A percentile compares a stretch with the other conserved stretches of the same genome.
phyloP scores from a whole-genome alignment of 2,329 filamentous ascomycete genomes.

The Fusarium subglutinans region DNA sequence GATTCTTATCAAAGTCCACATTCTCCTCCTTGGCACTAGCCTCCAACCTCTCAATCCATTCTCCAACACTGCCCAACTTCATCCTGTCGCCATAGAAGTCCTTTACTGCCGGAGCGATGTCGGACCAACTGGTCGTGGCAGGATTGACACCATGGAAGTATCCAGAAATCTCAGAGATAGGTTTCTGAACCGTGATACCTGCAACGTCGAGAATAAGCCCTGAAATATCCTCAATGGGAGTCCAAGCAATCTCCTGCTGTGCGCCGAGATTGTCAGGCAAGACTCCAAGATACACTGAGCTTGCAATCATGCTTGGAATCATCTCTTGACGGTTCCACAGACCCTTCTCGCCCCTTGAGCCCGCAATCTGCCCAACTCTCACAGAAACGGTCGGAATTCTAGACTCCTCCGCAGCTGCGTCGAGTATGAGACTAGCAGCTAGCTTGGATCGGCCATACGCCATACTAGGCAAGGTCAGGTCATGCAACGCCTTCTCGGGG shows the following conservation, averaged over 20 bases:
- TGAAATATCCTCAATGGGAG: background rate
- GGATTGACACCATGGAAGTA: conserved; percentile 15
- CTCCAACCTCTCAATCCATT: background rate
- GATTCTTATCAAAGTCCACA: background rate
- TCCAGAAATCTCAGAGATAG: background rate
- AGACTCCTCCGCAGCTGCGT: background rate
- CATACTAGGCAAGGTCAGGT: background rate
- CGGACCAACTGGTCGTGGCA: background rate
- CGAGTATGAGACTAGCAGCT: background rate
- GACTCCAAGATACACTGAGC: background rate
- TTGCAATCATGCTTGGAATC: conserved; percentile 2
- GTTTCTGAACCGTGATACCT: background rate
- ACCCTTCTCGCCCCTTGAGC: background rate
- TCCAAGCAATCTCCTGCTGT: background rate
- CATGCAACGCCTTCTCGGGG: background rate
- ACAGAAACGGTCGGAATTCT: rapidly evolving
- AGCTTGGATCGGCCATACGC: background rate
- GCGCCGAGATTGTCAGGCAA: background rate
- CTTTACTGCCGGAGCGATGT: background rate
- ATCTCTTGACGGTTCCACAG: conserved; percentile 7
- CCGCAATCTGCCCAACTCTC: conserved; percentile 8
- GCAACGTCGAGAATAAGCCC: background rate
- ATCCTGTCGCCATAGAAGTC: background rate
- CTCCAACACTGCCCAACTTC: background rate
- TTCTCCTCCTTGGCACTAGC: background rate